Percentiles rank a stretch among this genome's conserved stretches.
Evolutionary conservation across 73 alveolate genomes (phyloP).

Genomic region (Blepharisma stoltei): DNA sequence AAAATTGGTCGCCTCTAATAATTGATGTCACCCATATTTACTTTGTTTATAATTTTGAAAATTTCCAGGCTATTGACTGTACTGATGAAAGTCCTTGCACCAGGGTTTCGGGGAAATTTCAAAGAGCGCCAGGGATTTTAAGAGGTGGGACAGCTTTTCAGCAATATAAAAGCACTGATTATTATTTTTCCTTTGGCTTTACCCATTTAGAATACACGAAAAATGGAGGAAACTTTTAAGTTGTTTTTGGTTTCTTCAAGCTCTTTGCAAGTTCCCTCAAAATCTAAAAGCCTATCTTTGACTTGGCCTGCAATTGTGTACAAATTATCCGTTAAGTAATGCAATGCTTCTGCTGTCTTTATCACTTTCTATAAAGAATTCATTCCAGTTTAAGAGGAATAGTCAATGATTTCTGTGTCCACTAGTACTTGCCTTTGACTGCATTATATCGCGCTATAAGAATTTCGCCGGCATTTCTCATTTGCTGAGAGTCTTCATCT

Average conservation of each 20-base stretch:
- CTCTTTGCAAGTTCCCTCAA: slow-evolving; percentile 9
- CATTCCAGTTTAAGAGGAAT: slow-evolving; percentile 12
- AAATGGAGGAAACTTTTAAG: neutral
- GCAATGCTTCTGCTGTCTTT: neutral
- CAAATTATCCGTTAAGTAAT: neutral
- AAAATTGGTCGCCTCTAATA: too few species aligned
- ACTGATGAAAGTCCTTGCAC: too few species aligned
- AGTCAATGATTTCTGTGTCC: slow-evolving; percentile 6
- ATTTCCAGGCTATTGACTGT: too few species aligned
- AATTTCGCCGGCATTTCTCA: neutral
- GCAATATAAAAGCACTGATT: too few species aligned
- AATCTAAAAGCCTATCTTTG: neutral
- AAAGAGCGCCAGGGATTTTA: too few species aligned
- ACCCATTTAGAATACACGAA: too few species aligned
- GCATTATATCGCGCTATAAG: neutral
- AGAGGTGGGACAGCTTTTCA: too few species aligned
- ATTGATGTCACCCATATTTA: too few species aligned
- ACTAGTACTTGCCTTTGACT: neutral
- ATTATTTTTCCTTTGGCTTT: too few species aligned
- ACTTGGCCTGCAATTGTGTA: neutral
- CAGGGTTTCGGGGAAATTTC: too few species aligned
- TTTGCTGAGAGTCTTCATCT: neutral
- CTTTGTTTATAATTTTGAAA: too few species aligned
- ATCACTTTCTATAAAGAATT: slow-evolving; percentile 2
- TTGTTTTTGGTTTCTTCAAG: slow-evolving; percentile 6